Evolutionary conservation across 2,329 filamentous ascomycete genomes (phyloP).

Genomic region (Ilyonectria destructans): DNA sequence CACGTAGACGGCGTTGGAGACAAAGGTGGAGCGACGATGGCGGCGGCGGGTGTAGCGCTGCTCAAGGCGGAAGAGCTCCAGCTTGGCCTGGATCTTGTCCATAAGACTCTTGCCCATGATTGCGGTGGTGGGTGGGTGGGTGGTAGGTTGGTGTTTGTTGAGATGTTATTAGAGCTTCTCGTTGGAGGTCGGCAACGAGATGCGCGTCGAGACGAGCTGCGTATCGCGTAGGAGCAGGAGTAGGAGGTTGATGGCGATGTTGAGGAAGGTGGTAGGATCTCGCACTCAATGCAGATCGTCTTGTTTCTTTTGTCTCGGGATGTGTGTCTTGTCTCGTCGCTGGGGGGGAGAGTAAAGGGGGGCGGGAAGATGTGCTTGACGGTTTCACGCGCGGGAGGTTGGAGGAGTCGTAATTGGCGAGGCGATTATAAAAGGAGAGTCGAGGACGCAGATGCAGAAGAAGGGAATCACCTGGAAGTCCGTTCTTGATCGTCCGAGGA

Average conservation of each 20-base stretch:
- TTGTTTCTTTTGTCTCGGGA: slow-evolving; percentile 34
- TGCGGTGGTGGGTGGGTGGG: slow-evolving; percentile 36
- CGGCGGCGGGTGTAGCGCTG: slow-evolving; percentile 94
- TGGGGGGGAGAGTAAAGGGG: slow-evolving; percentile 32
- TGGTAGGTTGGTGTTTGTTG: slow-evolving; percentile 7
- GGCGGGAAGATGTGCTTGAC: slow-evolving; percentile 26
- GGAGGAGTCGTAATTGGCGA: slow-evolving; percentile 2
- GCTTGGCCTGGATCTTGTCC: slow-evolving; percentile 76
- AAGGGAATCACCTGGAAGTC: slow-evolving; percentile 49
- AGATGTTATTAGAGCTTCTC: slow-evolving; percentile 18
- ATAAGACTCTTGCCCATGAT: slow-evolving; percentile 69
- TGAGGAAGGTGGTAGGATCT: slow-evolving; percentile 38
- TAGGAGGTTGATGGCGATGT: slow-evolving; percentile 28
- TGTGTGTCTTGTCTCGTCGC: slow-evolving; percentile 20
- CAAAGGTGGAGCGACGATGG: slow-evolving; percentile 88
- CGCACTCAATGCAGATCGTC: slow-evolving; percentile 44
- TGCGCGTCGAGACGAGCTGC: slow-evolving; percentile 38
- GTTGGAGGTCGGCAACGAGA: slow-evolving; percentile 30
- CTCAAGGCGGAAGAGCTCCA: slow-evolving; percentile 95
- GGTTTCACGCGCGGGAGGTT: slow-evolving; percentile 6
- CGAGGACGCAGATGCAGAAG: slow-evolving; percentile 41
- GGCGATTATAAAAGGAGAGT: slow-evolving; percentile 46
- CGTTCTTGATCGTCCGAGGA: slow-evolving; percentile 49
- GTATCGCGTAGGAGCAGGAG: slow-evolving; percentile 17
- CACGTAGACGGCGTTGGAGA: slow-evolving; percentile 91